phyloP scores from a whole-genome alignment of 73 alveolate species.

The Paramecium primaurelia region DNA sequence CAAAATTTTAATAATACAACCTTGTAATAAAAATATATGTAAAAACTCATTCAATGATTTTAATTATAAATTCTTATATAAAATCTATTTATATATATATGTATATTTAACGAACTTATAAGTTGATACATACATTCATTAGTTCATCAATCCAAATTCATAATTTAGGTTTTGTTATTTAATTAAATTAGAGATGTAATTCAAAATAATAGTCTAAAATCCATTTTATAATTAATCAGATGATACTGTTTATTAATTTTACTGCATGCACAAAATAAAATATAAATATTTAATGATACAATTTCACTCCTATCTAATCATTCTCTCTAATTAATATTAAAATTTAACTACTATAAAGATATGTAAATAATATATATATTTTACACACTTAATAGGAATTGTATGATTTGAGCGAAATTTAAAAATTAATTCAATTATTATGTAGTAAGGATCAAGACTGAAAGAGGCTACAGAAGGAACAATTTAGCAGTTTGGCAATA shows the following conservation, averaged over 20 bases:
- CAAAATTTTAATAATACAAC: neutral
- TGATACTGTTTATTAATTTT: neutral
- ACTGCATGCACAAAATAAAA: neutral
- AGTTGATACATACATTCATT: neutral
- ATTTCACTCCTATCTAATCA: neutral
- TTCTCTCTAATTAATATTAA: neutral
- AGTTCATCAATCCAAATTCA: neutral
- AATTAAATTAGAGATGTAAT: neutral
- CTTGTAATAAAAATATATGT: neutral
- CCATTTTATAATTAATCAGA: neutral
- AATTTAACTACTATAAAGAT: neutral
- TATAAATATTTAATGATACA: neutral
- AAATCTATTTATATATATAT: neutral
- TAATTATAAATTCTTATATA: neutral
- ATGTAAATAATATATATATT: neutral
- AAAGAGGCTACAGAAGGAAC: constrained; percentile 23
- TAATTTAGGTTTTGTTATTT: neutral
- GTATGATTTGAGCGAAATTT: neutral
- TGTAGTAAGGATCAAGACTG: constrained; percentile 9
- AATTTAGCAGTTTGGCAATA: neutral
- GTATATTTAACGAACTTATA: neutral
- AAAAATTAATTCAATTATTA: neutral
- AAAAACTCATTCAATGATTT: neutral
- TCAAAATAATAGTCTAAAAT: neutral
- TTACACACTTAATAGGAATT: neutral